phyloP scores from a whole-genome alignment of 192 early-diverging fungal genomes.

The Coemansia sp. region DNA sequence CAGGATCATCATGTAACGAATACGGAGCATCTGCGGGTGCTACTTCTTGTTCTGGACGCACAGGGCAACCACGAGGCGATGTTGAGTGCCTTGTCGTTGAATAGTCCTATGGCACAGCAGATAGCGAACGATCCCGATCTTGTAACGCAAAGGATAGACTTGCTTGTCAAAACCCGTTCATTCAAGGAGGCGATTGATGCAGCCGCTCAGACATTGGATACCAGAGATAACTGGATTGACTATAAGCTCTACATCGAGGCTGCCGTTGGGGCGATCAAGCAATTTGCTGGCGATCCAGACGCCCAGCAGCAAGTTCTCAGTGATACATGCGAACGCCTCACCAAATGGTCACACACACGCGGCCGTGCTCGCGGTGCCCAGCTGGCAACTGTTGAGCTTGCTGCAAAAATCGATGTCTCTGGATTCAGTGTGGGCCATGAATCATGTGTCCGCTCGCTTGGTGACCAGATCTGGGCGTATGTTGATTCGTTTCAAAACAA shows the following conservation, averaged over 20 bases:
- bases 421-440: conserved; percentile 5
- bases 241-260: conserved; percentile 48
- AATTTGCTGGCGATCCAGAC: neutral
- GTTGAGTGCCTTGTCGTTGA: conserved; percentile 57
- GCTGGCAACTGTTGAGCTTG: conserved; percentile 37
- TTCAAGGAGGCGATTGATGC: conserved; percentile 54
- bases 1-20: conserved; percentile 64
- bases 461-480: conserved; percentile 36
- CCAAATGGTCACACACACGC: conserved; percentile 28
- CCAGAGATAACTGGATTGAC: conserved; percentile 52
- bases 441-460: conserved; percentile 8
- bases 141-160: conserved; percentile 56
- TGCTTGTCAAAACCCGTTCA: conserved; percentile 56
- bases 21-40: conserved; percentile 80
- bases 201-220: conserved; percentile 43
- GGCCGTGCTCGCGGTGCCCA: conserved; percentile 38
- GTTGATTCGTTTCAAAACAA: conserved; percentile 42
- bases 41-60: conserved; percentile 68
- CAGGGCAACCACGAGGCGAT: conserved; percentile 72
- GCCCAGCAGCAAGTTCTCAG: neutral
- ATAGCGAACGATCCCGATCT: conserved; percentile 78
- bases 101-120: conserved; percentile 61
- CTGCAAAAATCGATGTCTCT: conserved; percentile 8
- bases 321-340: conserved; percentile 9
- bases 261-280: conserved; percentile 2